These are phyloP conservation scores for Didymella sp. DNA, from an alignment of 2,329 filamentous ascomycete species.

Conservation along the genomic window DNA sequence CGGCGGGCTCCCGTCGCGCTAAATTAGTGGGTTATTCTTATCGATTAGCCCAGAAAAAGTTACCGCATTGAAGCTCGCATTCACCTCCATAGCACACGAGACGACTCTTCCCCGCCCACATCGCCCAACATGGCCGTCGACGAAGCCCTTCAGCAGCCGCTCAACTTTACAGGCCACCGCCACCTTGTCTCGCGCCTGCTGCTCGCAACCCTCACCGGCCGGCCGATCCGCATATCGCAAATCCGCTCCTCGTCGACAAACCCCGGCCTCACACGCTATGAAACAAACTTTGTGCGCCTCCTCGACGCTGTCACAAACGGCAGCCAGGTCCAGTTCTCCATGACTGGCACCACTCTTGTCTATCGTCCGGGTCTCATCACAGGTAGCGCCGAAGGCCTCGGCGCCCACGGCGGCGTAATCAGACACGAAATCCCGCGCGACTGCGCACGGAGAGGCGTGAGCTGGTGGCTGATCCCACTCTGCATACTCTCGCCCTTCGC, in stretches of 20 bases:
- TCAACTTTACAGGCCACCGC: constrained; percentile 84
- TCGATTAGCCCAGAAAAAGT: constrained; percentile 30
- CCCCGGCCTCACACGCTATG: constrained; percentile 88
- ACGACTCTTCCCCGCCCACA: constrained; percentile 1
- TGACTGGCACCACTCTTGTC: constrained; percentile 90
- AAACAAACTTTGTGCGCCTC: constrained; percentile 93
- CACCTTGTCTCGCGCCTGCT: constrained; percentile 84
- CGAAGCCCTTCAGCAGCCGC: constrained; percentile 54
- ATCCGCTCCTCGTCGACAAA: constrained; percentile 88
- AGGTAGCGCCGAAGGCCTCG: constrained; percentile 77
- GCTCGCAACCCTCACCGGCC: constrained; percentile 88
- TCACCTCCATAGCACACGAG: constrained; percentile 3
- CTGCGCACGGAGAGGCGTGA: constrained; percentile 80
- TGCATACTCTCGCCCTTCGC: constrained; percentile 92
- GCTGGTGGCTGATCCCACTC: constrained; percentile 89
- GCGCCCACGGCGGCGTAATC: constrained; percentile 76
- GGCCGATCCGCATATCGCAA: constrained; percentile 88
- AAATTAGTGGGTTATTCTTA: constrained; percentile 6
- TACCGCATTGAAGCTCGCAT: constrained; percentile 17
- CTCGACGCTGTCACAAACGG: constrained; percentile 96
- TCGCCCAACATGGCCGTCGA: constrained; percentile 37
- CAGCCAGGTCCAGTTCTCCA: constrained; percentile 91
- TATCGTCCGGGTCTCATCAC: constrained; percentile 94
- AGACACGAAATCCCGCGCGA: constrained; percentile 79
- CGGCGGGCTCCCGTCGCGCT: background rate